Evolutionary conservation across 2,329 filamentous ascomycete genomes (phyloP), one percentile per base, ranked within the genome.

Genomic region (Colletotrichum sp.): DNA sequence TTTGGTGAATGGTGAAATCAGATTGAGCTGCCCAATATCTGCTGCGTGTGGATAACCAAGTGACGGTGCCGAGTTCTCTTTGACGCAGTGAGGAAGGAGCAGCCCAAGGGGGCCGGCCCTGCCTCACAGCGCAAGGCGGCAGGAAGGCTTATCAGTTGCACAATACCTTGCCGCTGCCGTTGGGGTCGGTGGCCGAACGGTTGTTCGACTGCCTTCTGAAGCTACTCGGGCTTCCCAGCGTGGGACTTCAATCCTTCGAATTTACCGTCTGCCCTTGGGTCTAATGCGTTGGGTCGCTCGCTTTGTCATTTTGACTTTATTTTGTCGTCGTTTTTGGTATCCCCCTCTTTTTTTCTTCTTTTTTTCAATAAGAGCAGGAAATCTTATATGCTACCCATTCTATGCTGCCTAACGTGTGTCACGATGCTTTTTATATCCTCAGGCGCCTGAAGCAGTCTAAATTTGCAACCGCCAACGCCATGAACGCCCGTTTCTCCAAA

Each of bases 1-100:
- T n/a, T 43, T 43, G 0, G 38, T 10, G 38, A 43, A n/a, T n/a
- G 38, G 38, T 43, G 2, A 13, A 7, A 1, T 6, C 3, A 2
- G 18, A 48, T n/a, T 4, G 6, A 48, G 18, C 18, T 48, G 18
- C 0, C 43, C 1, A 1, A n/a, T n/a, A n/a, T 12, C 1, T 6
- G 3, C 5, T 48, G 5, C 18, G 8, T 6, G 43, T 48, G 18
- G 18, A 48, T 7, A 12, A 48, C 9, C 18, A 48, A 12, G 43
- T n/a, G 16, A 48, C 5, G 1, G 0, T 43, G 18, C 18, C 5
- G 38, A n/a, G 18, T n/a, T 1, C 0, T 0, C 18, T 48, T 48
- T 12, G 18, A 21, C 0, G 3, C 43, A 48, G 18, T 7, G 18
- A 48, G 43, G 18, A n/a, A 48, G 18, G 43, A 21, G 18, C 18